Percentiles rank a stretch among this genome's conserved stretches.
Evolutionary conservation across 305 asterid genomes (phyloP).

Genomic region (Solanum aculeatissimum): DNA sequence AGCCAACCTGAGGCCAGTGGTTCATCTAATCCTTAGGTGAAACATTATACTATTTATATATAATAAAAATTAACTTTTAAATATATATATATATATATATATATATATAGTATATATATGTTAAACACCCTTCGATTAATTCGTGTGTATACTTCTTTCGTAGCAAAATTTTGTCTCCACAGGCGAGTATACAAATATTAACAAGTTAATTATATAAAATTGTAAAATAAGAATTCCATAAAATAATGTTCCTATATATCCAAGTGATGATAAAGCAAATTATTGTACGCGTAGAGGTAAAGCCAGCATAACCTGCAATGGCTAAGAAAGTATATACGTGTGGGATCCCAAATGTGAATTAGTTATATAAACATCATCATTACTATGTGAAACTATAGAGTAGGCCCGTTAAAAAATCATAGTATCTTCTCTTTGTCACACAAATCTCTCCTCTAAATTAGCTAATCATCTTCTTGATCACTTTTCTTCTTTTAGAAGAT

Average conservation of each 20-base stretch:
- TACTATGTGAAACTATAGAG: background rate
- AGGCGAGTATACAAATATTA: background rate
- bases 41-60: no score
- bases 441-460: slow-evolving; percentile 19
- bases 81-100: no score
- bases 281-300: background rate
- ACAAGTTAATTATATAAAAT: background rate
- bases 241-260: background rate
- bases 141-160: no score
- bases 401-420: background rate
- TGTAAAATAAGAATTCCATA: background rate
- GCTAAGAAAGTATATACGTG: background rate
- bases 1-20: no score
- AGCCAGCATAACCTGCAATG: background rate
- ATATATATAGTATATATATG: no score
- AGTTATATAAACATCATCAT: background rate
- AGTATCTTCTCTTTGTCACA: background rate
- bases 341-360: background rate
- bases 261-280: background rate
- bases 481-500: slow-evolving; percentile 13
- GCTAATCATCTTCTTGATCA: background rate
- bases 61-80: no score
- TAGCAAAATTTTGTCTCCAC: no score
- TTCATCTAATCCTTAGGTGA: no score
- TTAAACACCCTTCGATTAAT: no score